Evolutionary conservation across 768 basidiomycete genomes (phyloP), one percentile per base, ranked within the genome.

Genomic region (Agaricus sinodeliciosus): DNA sequence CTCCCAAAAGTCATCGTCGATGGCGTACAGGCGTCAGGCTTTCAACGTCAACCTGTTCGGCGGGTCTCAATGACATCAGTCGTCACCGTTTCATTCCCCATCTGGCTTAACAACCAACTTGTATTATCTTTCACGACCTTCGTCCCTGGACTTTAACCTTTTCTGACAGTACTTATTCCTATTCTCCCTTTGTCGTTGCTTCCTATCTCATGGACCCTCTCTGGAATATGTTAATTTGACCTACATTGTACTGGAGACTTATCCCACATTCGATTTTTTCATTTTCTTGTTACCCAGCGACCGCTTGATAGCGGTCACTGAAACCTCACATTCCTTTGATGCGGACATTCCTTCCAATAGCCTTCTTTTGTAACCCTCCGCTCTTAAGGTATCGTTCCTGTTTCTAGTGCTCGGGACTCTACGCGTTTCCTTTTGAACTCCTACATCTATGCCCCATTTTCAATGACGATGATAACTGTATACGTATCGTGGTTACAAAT

Each of bases 21-120:
- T 66, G 67, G 51, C 71, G 67, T 57, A 71, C 69, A 43, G 75
- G 76, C 25, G 70, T 73, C 28, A 69, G 76, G 42, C 72, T 79
- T 34, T 77, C 76, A 36, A 69, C 72, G 31, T 67, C 73, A 39
- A 68, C 72, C 43, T 66, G 61, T 40, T 62, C 68, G 41, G 63
- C 64, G 15, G 67, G 70, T 25, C 49, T 67, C 52, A 57, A 59
- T 50, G 64, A 57, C 12, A 64, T 62, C 48, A 58, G 66, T 60
- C 60, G 62, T 28, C 46, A 44, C 13, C 52, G 52, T n/a, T 44
- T 48, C 27, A 41, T 54, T 22, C 52, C 52, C 27, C 45, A 48
- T 48, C 40, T 54, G 22, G 52, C 46, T 26, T 54, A 48, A 54
- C 28, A 46, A 48, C 46, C 40, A 46, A 31, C 37, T 36, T 43